Evolutionary conservation across 768 basidiomycete genomes (phyloP).

Genomic region (Amanita polypyramis): DNA sequence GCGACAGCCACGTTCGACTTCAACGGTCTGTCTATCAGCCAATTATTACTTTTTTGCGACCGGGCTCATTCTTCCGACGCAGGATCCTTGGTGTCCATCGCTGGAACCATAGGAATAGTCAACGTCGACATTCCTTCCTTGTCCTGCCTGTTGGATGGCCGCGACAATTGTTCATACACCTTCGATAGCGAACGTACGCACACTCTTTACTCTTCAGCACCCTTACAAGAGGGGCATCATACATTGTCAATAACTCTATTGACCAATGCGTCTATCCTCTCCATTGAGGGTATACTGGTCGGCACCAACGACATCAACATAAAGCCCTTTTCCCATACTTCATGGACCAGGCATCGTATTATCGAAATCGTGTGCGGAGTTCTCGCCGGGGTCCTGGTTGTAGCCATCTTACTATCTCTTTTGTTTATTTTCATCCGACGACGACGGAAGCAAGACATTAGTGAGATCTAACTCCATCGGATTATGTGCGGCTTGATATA

Average conservation of each 20-base stretch:
- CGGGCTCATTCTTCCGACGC: not conserved
- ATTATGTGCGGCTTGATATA: not conserved
- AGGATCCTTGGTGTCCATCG: constrained; percentile 3
- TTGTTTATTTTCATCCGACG: constrained; percentile 11
- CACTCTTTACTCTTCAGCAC: constrained; percentile 12
- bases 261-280: constrained; percentile 10
- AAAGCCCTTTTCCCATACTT: not conserved
- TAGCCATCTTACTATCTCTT: constrained; percentile 3
- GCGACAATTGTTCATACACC: constrained; percentile 8
- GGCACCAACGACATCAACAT: not conserved
- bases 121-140: not conserved
- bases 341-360: constrained; percentile 4
- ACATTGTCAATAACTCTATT: constrained; percentile 12
- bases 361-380: constrained; percentile 7
- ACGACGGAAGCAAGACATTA: constrained; percentile 6
- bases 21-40: constrained; percentile 11
- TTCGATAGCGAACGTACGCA: constrained; percentile 7
- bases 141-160: constrained; percentile 12
- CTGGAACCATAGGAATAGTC: constrained; percentile 1
- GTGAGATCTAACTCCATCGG: constrained; percentile 1
- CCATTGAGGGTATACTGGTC: constrained; percentile 11
- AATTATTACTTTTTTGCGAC: not conserved
- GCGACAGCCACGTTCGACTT: constrained; percentile 14
- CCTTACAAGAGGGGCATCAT: constrained; percentile 10
- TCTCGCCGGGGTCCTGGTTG: constrained; percentile 7